Conservation (phyloP, 768 basidiomycete genomes). For the Leccinum rimulosum region DNA sequence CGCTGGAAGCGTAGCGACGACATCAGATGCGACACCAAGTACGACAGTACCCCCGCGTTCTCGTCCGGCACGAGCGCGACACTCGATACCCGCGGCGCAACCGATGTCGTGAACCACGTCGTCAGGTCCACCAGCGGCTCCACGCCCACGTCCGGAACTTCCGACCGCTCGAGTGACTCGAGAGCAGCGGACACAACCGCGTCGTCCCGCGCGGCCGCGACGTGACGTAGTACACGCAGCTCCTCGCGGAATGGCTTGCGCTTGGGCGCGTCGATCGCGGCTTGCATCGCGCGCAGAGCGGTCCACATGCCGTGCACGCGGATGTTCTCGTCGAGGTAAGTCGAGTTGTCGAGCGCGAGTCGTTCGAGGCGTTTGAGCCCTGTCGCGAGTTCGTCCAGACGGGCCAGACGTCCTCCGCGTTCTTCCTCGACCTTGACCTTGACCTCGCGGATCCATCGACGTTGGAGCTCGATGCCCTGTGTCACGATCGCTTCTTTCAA, state of each 20-base stretch:
- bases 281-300: slow-evolving; percentile 77
- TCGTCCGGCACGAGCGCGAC: slow-evolving; percentile 94
- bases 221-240: slow-evolving; percentile 76
- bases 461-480: slow-evolving; percentile 96
- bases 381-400: slow-evolving; percentile 89
- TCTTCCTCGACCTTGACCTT: slow-evolving; percentile 96
- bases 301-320: slow-evolving; percentile 92
- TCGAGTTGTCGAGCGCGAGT: slow-evolving; percentile 86
- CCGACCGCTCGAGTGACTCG: not conserved
- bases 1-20: slow-evolving; percentile 77
- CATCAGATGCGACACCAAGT: slow-evolving; percentile 76
- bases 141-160: not conserved
- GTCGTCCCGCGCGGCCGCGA: slow-evolving; percentile 70
- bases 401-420: slow-evolving; percentile 91
- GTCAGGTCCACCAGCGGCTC: slow-evolving; percentile 31
- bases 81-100: slow-evolving; percentile 78
- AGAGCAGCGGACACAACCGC: slow-evolving; percentile 40
- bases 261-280: slow-evolving; percentile 60
- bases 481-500: slow-evolving; percentile 93
- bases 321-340: slow-evolving; percentile 90
- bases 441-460: slow-evolving; percentile 94
- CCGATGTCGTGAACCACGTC: slow-evolving; percentile 84
- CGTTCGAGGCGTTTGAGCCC: slow-evolving; percentile 90
- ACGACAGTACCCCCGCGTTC: slow-evolving; percentile 84
- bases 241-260: slow-evolving; percentile 89